Conservation (phyloP, 2,329 filamentous ascomycete genomes). For the Didymella sp. region DNA sequence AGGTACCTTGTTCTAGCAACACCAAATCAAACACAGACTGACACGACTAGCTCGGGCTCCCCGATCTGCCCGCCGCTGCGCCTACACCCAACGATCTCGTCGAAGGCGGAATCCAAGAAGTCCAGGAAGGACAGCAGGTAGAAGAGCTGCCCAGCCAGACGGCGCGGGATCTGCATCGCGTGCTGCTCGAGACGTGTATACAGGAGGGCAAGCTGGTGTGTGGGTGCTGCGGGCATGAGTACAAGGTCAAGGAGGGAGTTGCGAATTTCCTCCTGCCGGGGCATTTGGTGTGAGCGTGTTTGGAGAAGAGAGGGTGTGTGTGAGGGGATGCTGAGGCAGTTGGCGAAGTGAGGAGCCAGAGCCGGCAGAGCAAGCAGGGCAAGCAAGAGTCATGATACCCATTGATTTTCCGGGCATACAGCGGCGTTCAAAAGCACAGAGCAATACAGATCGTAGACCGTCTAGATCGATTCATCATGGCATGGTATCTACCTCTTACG, state of each 20-base stretch:
- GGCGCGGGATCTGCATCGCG: slow-evolving; percentile 76
- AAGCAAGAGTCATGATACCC: slow-evolving; percentile 35
- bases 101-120: slow-evolving; percentile 8
- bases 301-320: neutral
- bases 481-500: slow-evolving; percentile 26
- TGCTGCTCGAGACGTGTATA: slow-evolving; percentile 90
- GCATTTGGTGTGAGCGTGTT: slow-evolving; percentile 70
- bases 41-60: slow-evolving; percentile 73
- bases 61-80: slow-evolving; percentile 64
- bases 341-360: neutral
- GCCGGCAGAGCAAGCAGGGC: too few relatives aligned
- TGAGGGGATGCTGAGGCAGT: neutral
- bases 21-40: neutral
- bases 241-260: slow-evolving; percentile 93
- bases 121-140: slow-evolving; percentile 54
- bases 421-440: neutral
- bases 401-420: slow-evolving; percentile 15
- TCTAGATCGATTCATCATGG: slow-evolving; percentile 8
- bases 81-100: slow-evolving; percentile 46
- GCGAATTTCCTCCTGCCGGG: slow-evolving; percentile 94
- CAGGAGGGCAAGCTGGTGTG: slow-evolving; percentile 88
- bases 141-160: slow-evolving; percentile 62
- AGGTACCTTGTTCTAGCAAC: slow-evolving; percentile 60
- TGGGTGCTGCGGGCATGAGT: slow-evolving; percentile 90
- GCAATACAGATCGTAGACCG: slow-evolving; percentile 1